Evolutionary conservation across 768 basidiomycete species (phyloP), one percentile per base, ranked within the genome.

Genomic region (Psilocybe cyanescens): DNA sequence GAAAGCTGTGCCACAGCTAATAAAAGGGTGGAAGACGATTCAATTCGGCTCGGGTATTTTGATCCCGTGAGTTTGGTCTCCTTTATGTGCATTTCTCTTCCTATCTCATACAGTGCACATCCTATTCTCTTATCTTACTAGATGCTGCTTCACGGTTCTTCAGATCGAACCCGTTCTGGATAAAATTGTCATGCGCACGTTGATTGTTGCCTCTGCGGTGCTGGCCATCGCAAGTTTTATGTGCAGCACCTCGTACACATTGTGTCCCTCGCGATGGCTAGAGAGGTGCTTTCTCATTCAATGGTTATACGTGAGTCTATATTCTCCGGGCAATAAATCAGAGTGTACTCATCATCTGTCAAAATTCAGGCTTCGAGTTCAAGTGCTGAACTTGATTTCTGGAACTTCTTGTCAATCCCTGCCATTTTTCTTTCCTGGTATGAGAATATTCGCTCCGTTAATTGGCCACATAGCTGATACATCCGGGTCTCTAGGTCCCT

Each of bases 61-160:
- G 5, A 53, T 53, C 16, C 51, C 51, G 51, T 53, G n/a, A 53
- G 51, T 30, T 29, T 14, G 4, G 47, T 24, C 28, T 49, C 24
- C 19, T 49, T 49, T 12, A 31, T 31, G 6, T 7, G 33, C 5
- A 53, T 4, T 37, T 17, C 11, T 35, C 16, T 35, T n/a, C 35
- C 14, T 53, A n/a, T 37, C 19, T 8, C 2, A 14, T 30, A 33
- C 4, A 30, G 28, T 3, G 9, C n/a, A n/a, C 1, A 5, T 35
- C n/a, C 3, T 53, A 7, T 17, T n/a, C 29, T 33, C 6, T 30
- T 30, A 30, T 51, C 29, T 14, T n/a, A 2, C 24, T 24, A 53
- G 51, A 31, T 53, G 51, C 33, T 53, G 51, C 16, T 33, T 53
- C n/a, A 53, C 51, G 16, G 51, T 53, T 4, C 51, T 53, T n/a